These are phyloP conservation scores for Cucurbita ficifolia DNA, from an alignment of 306 rosid species.

Conservation along the genomic window DNA sequence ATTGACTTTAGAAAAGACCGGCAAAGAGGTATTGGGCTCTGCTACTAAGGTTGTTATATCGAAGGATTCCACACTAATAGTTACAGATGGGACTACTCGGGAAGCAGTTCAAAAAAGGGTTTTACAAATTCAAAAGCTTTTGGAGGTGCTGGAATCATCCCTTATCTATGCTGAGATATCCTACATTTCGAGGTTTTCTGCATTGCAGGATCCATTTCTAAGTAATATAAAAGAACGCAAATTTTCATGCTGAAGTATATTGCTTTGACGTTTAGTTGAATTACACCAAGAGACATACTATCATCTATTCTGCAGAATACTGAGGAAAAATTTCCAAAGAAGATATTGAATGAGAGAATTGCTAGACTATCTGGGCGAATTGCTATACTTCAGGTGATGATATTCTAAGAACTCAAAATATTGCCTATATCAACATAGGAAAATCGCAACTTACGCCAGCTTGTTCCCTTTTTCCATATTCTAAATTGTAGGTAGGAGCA, in stretches of 20 bases:
- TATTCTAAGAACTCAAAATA: conserved; percentile 3
- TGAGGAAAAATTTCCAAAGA: conserved; percentile 63
- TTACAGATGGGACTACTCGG: conserved; percentile 63
- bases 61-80: conserved; percentile 65
- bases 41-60: conserved; percentile 67
- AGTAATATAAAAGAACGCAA: not conserved
- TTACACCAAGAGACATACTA: not conserved
- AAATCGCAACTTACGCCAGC: conserved; percentile 4
- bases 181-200: conserved; percentile 4
- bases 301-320: conserved; percentile 51
- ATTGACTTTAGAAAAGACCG: conserved; percentile 53
- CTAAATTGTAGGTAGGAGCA: conserved; percentile 73
- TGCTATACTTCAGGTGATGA: conserved; percentile 72
- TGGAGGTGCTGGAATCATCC: conserved; percentile 41
- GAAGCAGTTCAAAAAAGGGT: conserved; percentile 58
- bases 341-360: conserved; percentile 66
- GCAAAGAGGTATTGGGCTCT: conserved; percentile 40
- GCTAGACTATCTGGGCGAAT: conserved; percentile 78
- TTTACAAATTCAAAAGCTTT: conserved; percentile 44
- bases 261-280: not conserved
- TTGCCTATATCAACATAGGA: not conserved
- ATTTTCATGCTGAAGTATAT: conserved; percentile 1
- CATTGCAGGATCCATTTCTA: not conserved
- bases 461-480: conserved; percentile 10
- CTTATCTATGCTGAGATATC: not conserved